These are phyloP conservation scores for Fraxinus pennsylvanica DNA, from an alignment of 257 asterid genomes.

Conservation along the genomic window DNA sequence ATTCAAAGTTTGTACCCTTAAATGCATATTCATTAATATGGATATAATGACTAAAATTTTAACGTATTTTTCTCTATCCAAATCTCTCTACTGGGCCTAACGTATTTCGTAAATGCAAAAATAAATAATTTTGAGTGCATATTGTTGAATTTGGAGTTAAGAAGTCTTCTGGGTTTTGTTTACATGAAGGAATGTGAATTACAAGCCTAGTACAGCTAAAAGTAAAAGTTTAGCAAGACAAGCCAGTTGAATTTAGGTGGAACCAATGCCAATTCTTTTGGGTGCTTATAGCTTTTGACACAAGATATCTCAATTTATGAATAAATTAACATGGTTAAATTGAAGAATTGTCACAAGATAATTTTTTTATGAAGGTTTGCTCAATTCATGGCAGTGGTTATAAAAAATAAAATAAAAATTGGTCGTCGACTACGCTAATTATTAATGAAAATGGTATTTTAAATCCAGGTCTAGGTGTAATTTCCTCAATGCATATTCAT, in stretches of 20 bases:
- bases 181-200: conserved; percentile 13
- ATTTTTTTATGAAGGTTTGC: neutral
- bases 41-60: neutral
- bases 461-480: no score
- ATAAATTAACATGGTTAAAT: neutral
- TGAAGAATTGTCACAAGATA: neutral
- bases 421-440: neutral
- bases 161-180: neutral
- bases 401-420: no score
- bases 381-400: neutral
- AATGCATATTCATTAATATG: no score
- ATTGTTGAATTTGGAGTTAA: neutral
- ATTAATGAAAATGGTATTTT: no score
- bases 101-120: neutral
- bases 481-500: no score
- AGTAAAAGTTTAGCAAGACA: conserved; percentile 35
- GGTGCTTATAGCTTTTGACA: neutral
- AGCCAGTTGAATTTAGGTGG: conserved; percentile 34
- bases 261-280: conserved; percentile 32
- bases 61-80: neutral
- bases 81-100: neutral
- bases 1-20: no score
- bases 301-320: conserved; percentile 6
- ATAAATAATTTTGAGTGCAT: neutral
- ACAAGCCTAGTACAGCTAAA: conserved; percentile 55